Evolutionary conservation across 176 grass and related monocot genomes (phyloP).

Genomic region (Carex kokanica): DNA sequence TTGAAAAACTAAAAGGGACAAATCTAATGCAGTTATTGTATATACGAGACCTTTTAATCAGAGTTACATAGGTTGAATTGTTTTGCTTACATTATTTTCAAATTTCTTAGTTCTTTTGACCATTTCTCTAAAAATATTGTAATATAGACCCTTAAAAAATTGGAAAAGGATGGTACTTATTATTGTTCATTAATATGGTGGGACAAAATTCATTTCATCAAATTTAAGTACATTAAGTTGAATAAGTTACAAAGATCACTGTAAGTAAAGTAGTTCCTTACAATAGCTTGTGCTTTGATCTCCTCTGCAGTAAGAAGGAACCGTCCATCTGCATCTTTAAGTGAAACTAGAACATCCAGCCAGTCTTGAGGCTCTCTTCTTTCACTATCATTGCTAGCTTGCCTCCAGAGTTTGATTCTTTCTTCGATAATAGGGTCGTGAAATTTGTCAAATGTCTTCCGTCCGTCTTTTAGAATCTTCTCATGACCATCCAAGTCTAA

Average conservation of each 20-base stretch:
- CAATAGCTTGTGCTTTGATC: conserved; percentile 26
- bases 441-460: too few relatives aligned
- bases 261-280: conserved; percentile 11
- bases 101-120: too few relatives aligned
- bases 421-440: too few relatives aligned
- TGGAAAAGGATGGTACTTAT: too few relatives aligned
- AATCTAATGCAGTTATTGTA: not conserved
- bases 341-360: conserved; percentile 18
- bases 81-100: not conserved
- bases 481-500: conserved; percentile 46
- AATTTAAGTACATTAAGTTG: not conserved
- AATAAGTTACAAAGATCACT: not conserved
- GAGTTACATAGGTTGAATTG: too few relatives aligned
- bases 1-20: not conserved
- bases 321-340: conserved; percentile 1
- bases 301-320: conserved; percentile 5
- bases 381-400: not conserved
- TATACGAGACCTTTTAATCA: too few relatives aligned
- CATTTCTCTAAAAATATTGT: too few relatives aligned
- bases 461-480: conserved; percentile 7
- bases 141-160: too few relatives aligned
- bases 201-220: not conserved
- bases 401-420: conserved; percentile 13
- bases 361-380: conserved; percentile 12
- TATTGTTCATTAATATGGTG: too few relatives aligned